Conservation (phyloP, 2,329 filamentous ascomycete species). For the Arthrobotrys conoides region DNA sequence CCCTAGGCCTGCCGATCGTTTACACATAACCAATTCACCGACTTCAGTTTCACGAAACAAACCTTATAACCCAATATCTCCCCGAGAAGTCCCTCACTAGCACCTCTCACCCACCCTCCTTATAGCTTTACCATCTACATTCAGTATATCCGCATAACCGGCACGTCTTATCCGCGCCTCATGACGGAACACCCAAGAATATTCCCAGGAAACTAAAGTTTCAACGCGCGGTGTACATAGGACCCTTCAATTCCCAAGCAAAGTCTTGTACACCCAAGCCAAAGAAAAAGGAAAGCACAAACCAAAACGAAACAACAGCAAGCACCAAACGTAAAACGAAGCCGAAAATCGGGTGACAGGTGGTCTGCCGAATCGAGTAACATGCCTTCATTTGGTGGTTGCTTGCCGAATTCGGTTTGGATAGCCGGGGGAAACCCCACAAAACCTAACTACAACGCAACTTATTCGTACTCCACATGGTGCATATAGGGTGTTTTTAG, state of each 20-base stretch:
- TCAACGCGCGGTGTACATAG: too few relatives aligned
- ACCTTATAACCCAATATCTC: not conserved
- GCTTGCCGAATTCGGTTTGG: not conserved
- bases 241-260: too few relatives aligned
- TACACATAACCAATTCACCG: constrained; percentile 1
- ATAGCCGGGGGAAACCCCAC: constrained; percentile 6
- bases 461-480: not conserved
- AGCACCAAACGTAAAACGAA: constrained; percentile 26
- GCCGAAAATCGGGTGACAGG: constrained; percentile 17
- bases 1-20: not conserved
- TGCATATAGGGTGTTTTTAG: not conserved
- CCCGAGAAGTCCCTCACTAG: not conserved
- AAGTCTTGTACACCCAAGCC: not conserved
- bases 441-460: constrained; percentile 4
- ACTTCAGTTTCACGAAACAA: not conserved
- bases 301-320: constrained; percentile 28
- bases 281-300: constrained; percentile 27
- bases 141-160: not conserved
- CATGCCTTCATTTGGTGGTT: constrained; percentile 11
- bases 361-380: constrained; percentile 20
- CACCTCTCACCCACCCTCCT: too few relatives aligned
- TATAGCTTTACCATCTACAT: not conserved
- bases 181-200: not conserved
- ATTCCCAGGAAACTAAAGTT: not conserved
- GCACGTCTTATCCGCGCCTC: not conserved